Conservation (phyloP, 495 filamentous ascomycete genomes). For the Neurospora cerealis region DNA sequence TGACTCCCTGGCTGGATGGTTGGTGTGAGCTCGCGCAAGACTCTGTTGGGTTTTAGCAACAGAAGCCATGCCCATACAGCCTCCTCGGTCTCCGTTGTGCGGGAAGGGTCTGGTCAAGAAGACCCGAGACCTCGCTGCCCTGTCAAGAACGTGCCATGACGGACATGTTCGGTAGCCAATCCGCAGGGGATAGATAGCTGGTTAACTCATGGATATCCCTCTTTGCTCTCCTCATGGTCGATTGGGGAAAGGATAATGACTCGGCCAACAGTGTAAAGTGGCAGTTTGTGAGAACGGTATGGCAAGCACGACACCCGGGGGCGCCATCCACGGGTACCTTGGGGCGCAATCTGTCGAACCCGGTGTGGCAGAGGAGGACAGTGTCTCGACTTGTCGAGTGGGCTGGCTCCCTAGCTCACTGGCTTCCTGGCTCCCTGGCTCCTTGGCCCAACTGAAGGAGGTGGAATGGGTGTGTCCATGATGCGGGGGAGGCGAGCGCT, state of each 20-base stretch:
- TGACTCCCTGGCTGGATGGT: constrained; percentile 5
- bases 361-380: background rate
- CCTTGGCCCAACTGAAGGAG: background rate
- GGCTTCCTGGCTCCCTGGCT: background rate
- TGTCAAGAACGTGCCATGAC: background rate
- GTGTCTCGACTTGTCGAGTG: background rate
- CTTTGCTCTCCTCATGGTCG: background rate
- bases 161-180: background rate
- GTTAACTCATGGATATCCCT: background rate
- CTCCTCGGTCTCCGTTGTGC: background rate
- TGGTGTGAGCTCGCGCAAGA: constrained; percentile 5
- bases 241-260: background rate
- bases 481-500: constrained; percentile 17
- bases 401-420: background rate
- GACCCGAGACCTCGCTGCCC: background rate
- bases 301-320: background rate
- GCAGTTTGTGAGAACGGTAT: background rate
- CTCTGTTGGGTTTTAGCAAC: background rate
- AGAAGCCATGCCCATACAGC: background rate
- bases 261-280: background rate
- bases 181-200: background rate
- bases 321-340: background rate
- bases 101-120: background rate
- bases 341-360: background rate
- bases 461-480: background rate